phyloP scores from a whole-genome alignment of 192 early-diverging fungal genomes.

The Endogone sp. region DNA sequence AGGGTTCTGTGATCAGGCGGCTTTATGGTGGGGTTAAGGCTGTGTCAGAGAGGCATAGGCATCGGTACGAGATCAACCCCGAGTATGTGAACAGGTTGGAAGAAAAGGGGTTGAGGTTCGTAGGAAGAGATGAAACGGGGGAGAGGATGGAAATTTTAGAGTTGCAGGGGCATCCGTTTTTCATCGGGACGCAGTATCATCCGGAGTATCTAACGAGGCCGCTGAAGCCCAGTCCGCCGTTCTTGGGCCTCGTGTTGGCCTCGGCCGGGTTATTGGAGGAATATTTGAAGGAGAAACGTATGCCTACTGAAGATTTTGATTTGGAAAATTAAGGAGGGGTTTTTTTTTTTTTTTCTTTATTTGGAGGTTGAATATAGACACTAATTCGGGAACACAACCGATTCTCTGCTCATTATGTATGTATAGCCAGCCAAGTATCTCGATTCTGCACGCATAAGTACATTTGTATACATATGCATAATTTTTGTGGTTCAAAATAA shows the following conservation, averaged over 20 bases:
- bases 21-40: slow-evolving; percentile 52
- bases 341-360: not conserved
- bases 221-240: slow-evolving; percentile 85
- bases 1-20: slow-evolving; percentile 63
- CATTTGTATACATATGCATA: not conserved
- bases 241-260: slow-evolving; percentile 91
- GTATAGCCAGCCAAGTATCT: not conserved
- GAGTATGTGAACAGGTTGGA: slow-evolving; percentile 72
- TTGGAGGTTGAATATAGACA: no score
- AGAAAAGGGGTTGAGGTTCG: slow-evolving; percentile 77
- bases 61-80: slow-evolving; percentile 98
- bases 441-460: not conserved
- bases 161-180: slow-evolving; percentile 84
- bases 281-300: slow-evolving; percentile 24
- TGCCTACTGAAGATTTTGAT: not conserved
- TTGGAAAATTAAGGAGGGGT: not conserved
- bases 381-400: no score
- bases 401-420: no score
- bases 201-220: slow-evolving; percentile 98
- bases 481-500: not conserved
- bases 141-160: slow-evolving; percentile 99
- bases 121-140: slow-evolving; percentile 92
- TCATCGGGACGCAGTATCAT: slow-evolving; percentile 93
- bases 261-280: slow-evolving; percentile 66
- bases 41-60: slow-evolving; percentile 91